These are phyloP conservation scores for Warburgia ugandensis DNA, from an alignment of 164 flowering plant genomes.

Conservation along the genomic window DNA sequence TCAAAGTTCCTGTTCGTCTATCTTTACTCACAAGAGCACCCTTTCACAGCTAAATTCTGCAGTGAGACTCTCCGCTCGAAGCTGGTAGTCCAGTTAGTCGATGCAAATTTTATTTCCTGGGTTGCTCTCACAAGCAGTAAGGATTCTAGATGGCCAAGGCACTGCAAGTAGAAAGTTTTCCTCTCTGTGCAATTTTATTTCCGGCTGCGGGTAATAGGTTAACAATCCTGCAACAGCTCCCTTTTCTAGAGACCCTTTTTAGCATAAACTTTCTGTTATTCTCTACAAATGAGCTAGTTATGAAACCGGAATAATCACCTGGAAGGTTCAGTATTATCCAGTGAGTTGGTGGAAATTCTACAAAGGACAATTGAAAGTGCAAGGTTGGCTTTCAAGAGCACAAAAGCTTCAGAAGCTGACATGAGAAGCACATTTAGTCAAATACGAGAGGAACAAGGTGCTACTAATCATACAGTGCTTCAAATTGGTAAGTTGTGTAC, in stretches of 20 bases:
- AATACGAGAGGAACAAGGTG: conserved; percentile 63
- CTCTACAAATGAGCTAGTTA: not conserved
- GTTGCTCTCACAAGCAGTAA: conserved; percentile 46
- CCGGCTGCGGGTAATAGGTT: conserved; percentile 41
- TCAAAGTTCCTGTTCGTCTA: conserved; percentile 57
- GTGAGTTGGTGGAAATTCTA: conserved; percentile 55
- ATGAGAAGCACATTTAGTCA: conserved; percentile 18
- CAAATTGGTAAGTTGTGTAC: conserved; percentile 35
- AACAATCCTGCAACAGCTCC: conserved; percentile 59
- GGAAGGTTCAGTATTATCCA: conserved; percentile 66
- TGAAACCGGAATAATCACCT: conserved; percentile 26
- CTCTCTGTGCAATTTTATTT: conserved; percentile 57
- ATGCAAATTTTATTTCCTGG: conserved; percentile 73
- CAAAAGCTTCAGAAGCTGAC: conserved; percentile 18
- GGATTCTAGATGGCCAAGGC: conserved; percentile 44
- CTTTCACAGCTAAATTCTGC: conserved; percentile 53
- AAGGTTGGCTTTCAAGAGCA: conserved; percentile 44
- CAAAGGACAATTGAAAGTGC: conserved; percentile 63
- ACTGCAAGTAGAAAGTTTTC: conserved; percentile 38
- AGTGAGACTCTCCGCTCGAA: conserved; percentile 50
- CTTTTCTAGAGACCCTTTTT: no score
- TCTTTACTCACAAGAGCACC: conserved; percentile 64
- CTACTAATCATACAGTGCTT: conserved; percentile 55
- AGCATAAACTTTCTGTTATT: not conserved
- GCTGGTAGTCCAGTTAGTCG: conserved; percentile 56